Evolutionary conservation across 2,329 filamentous ascomycete species (phyloP), one percentile per base, ranked within the genome.

Genomic region (Penicillium concentricum): DNA sequence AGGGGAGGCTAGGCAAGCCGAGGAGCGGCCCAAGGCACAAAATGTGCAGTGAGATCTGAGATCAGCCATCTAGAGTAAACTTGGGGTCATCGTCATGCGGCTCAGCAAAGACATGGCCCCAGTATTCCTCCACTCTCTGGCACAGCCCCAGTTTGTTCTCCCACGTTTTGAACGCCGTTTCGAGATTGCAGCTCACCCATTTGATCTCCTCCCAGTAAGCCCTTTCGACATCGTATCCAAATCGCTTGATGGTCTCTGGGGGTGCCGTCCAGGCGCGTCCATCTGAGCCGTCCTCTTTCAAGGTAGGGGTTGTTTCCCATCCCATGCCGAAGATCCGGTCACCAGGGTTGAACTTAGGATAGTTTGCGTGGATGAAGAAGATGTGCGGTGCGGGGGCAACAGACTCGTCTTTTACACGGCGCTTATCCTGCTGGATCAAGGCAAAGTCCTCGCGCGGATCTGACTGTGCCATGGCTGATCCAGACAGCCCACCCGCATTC

Each of bases 161-260:
- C 74, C 74, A 77, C 1, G 71, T 69, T 28, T 63, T 65, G 54
- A 77, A 74, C 15, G 64, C 58, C 1, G 57, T 60, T 47, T 76
- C 72, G 2, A 73, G 65, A 32, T 73, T 63, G 58, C 76, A 78
- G 48, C 72, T 74, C 13, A 75, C 72, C 61, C 64, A 72, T 51
- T 72, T 74, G 51, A 77, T 70, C 51, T 76, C 75, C 46, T 73
- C 71, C 75, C 75, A 78, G 42, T 76, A 74, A 6, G 65, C 64
- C 46, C 61, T 70, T 57, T 78, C 75, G 5, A 68, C 67, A 54
- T 78, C 75, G 54, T 71, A 72, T 26, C 75, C 76, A 48, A 78
- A 72, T 12, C 72, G 65, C 20, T 58, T 59, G 16, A 76, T 57
- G 5, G 68, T 70, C 0, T 74, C 69, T 12, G 69, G 64, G 0